These are phyloP conservation scores for Castanea sativa DNA, from an alignment of 306 rosid species.

Conservation along the genomic window DNA sequence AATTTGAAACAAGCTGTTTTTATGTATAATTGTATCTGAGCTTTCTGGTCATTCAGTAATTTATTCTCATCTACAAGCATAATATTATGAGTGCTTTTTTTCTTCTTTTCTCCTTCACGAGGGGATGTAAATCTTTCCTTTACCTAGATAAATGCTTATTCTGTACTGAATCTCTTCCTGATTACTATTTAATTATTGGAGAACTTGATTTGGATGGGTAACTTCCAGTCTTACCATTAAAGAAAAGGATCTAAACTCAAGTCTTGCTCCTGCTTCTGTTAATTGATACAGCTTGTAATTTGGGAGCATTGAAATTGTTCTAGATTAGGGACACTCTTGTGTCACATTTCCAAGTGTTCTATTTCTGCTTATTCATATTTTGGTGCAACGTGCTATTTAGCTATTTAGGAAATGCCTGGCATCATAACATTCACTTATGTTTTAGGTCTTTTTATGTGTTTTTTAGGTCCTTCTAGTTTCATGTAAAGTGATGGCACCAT, in stretches of 20 bases:
- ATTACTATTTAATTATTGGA: background rate
- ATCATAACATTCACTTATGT: background rate
- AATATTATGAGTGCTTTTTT: background rate
- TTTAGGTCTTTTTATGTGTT: constrained; percentile 4
- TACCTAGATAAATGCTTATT: background rate
- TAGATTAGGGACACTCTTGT: background rate
- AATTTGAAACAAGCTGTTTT: background rate
- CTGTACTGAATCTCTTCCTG: background rate
- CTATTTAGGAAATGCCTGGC: background rate
- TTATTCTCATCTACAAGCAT: background rate
- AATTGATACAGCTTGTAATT: background rate
- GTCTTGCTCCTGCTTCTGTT: background rate
- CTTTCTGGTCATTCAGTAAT: background rate
- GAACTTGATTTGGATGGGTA: too few species aligned
- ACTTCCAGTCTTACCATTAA: too few species aligned
- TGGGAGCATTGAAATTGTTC: background rate
- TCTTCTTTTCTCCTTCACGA: background rate
- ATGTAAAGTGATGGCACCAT: constrained; percentile 98
- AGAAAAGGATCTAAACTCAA: background rate
- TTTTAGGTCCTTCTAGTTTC: constrained; percentile 83
- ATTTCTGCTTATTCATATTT: background rate
- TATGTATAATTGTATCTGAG: background rate
- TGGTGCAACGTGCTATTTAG: background rate
- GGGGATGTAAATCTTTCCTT: background rate
- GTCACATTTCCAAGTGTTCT: background rate